These are phyloP conservation scores for Curvularia verruculosa DNA, from an alignment of 2,329 filamentous ascomycete genomes.

Conservation along the genomic window DNA sequence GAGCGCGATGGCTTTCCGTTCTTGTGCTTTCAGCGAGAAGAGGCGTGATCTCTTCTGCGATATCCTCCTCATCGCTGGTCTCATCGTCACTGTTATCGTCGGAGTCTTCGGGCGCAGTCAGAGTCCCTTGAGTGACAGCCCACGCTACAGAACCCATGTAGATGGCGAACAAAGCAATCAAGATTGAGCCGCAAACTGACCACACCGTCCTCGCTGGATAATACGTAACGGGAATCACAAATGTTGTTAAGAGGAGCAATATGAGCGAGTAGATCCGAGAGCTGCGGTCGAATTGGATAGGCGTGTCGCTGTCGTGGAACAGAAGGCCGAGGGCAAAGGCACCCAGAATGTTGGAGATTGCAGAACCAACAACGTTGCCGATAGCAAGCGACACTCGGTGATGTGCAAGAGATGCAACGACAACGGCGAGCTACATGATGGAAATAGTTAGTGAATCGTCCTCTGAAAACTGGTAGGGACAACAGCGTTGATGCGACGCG, in stretches of 20 bases:
- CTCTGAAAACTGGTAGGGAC: not conserved
- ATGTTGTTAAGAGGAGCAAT: slow-evolving; percentile 40
- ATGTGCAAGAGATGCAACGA: slow-evolving; percentile 56
- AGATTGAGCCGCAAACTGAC: not conserved
- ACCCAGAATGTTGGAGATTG: slow-evolving; percentile 62
- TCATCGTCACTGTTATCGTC: slow-evolving; percentile 42
- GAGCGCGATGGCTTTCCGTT: too few relatives aligned
- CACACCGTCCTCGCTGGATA: not conserved
- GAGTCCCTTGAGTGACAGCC: slow-evolving; percentile 54
- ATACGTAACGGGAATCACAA: not conserved
- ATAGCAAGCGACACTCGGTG: slow-evolving; percentile 57
- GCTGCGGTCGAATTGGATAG: slow-evolving; percentile 55
- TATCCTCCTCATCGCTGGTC: slow-evolving; percentile 31
- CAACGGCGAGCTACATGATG: slow-evolving; percentile 54
- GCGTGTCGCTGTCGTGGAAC: slow-evolving; percentile 38
- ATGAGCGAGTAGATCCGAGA: slow-evolving; percentile 56
- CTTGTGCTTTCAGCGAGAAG: not conserved
- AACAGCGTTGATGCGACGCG: not conserved
- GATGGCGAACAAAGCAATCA: slow-evolving; percentile 53
- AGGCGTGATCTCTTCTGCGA: slow-evolving; percentile 12
- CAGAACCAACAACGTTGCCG: slow-evolving; percentile 62
- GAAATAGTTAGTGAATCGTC: not conserved
- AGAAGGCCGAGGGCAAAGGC: slow-evolving; percentile 62
- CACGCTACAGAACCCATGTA: slow-evolving; percentile 55
- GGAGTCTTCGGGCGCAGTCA: slow-evolving; percentile 52